These are phyloP conservation scores for Capronia americana DNA, from an alignment of 2,329 filamentous ascomycete species.

Conservation along the genomic window DNA sequence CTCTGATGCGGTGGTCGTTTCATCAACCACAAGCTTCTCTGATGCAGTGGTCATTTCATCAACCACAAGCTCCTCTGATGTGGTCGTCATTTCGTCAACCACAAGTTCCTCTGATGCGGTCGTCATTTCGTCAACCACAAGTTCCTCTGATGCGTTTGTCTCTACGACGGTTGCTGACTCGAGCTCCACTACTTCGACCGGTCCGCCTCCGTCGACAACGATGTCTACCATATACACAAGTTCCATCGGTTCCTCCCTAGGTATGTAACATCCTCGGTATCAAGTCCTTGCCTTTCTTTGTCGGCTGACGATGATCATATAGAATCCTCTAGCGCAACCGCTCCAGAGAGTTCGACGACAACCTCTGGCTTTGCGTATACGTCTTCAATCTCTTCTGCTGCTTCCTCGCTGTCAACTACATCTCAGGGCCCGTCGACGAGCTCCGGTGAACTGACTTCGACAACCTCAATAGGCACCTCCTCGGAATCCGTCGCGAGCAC, in stretches of 20 bases:
- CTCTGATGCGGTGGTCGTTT: background rate
- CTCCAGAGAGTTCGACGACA: slow-evolving; percentile 9
- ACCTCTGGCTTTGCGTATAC: background rate
- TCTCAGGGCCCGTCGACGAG: slow-evolving; percentile 7
- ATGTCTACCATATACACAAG: background rate
- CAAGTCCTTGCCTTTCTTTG: background rate
- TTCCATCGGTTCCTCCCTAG: background rate
- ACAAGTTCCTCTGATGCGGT: no score
- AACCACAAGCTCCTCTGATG: no score
- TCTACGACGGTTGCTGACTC: background rate
- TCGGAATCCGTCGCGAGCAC: background rate
- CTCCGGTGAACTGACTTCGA: slow-evolving; percentile 13
- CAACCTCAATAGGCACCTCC: background rate
- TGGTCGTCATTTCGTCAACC: background rate
- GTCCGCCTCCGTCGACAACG: background rate
- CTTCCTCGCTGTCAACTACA: slow-evolving; percentile 11
- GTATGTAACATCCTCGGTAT: background rate
- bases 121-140: no score
- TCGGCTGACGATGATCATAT: background rate
- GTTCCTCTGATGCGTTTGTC: background rate
- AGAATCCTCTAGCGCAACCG: slow-evolving; percentile 1
- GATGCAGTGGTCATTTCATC: background rate
- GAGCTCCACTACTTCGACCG: background rate
- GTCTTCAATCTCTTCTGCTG: slow-evolving; percentile 2
- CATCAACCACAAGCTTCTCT: background rate